A percentile compares a stretch with the other conserved stretches of the same genome.
phyloP scores from a whole-genome alignment of 768 basidiomycete species.

The Hygrocybe coccinea region DNA sequence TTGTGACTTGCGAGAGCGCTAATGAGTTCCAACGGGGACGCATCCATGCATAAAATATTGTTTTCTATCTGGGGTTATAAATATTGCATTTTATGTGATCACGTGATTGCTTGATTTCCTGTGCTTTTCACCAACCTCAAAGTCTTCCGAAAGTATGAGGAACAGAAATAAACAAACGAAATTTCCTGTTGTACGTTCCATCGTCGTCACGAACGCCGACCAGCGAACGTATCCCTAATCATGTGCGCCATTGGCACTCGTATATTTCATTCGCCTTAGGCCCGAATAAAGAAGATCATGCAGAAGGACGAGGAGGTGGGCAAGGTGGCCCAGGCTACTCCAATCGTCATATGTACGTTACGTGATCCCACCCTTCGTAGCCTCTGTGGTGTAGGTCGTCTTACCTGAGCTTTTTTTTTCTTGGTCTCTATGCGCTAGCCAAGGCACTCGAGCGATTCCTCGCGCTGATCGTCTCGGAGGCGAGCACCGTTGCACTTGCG shows the following conservation, averaged over 20 bases:
- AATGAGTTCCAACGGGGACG: too few species aligned
- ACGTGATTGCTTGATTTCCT: too few species aligned
- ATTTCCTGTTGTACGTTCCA: slow-evolving; percentile 74
- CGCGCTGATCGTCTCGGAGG: slow-evolving; percentile 74
- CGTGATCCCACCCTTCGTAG: not conserved
- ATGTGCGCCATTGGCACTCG: not conserved
- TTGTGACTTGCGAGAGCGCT: too few species aligned
- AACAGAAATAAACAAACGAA: slow-evolving; percentile 89
- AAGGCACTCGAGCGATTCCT: slow-evolving; percentile 94
- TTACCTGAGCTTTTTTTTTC: not conserved
- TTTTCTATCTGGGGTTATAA: too few species aligned
- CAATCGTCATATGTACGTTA: slow-evolving; percentile 88
- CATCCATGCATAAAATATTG: too few species aligned
- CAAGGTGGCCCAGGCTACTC: slow-evolving; percentile 94
- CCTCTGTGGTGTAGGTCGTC: not conserved
- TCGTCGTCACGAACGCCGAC: not conserved
- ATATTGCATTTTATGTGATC: too few species aligned
- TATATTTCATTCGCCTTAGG: slow-evolving; percentile 42
- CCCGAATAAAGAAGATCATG: slow-evolving; percentile 99
- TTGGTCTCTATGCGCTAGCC: slow-evolving; percentile 43
- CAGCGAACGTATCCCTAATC: too few species aligned
- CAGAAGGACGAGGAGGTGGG: slow-evolving; percentile 99
- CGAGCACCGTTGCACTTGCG: slow-evolving; percentile 70
- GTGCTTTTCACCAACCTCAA: too few species aligned
- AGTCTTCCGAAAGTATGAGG: slow-evolving; percentile 49